These are phyloP conservation scores for Trapa bicornis DNA, from an alignment of 345 rosid species.

Conservation along the genomic window DNA sequence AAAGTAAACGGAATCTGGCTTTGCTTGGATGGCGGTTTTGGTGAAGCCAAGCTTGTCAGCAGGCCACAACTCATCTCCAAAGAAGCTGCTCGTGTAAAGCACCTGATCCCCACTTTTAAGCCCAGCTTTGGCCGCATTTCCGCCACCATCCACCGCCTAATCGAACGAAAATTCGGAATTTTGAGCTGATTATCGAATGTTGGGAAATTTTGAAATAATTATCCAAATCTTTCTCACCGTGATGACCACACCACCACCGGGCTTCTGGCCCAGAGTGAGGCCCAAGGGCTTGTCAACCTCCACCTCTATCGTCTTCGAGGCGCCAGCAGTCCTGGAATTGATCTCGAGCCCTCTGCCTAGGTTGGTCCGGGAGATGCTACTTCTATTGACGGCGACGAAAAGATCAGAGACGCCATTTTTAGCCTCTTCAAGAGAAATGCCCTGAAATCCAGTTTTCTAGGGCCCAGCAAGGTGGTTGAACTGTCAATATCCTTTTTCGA, in stretches of 20 bases:
- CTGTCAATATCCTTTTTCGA: no score
- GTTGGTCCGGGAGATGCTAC: slow-evolving; percentile 2
- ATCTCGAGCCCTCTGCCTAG: slow-evolving; percentile 35
- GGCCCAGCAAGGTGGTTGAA: neutral
- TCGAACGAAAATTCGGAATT: neutral
- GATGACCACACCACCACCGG: slow-evolving; percentile 85
- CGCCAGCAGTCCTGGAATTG: slow-evolving; percentile 55
- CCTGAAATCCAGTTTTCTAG: slow-evolving; percentile 52
- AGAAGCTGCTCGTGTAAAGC: slow-evolving; percentile 91
- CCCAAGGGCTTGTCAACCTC: slow-evolving; percentile 97
- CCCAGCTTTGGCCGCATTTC: slow-evolving; percentile 92
- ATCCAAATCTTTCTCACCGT: slow-evolving; percentile 35
- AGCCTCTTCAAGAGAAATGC: slow-evolving; percentile 54
- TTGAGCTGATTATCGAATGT: neutral
- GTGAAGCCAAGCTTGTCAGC: slow-evolving; percentile 96
- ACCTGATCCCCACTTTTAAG: slow-evolving; percentile 90
- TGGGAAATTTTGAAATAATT: no score
- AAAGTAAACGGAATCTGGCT: slow-evolving; percentile 90
- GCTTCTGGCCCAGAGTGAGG: slow-evolving; percentile 77
- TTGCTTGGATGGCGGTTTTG: slow-evolving; percentile 95
- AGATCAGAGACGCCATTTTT: slow-evolving; percentile 31
- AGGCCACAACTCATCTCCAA: slow-evolving; percentile 99
- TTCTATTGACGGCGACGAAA: slow-evolving; percentile 23
- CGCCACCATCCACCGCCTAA: slow-evolving; percentile 88
- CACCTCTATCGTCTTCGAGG: slow-evolving; percentile 69